Conservation (phyloP, 441 rosid species). For the Flueggea neowawraea region DNA sequence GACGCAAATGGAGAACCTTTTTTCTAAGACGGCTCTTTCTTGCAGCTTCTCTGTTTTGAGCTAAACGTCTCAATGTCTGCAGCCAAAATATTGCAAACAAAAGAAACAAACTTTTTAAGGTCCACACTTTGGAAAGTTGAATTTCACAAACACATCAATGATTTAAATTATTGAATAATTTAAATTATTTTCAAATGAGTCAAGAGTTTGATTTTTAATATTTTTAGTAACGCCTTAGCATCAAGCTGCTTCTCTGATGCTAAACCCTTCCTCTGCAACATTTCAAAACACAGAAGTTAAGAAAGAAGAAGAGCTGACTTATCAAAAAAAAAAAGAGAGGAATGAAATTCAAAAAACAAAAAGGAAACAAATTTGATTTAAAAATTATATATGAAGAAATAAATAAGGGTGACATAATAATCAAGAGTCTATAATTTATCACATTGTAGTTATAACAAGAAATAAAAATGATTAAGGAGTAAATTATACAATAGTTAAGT, state of each 20-base stretch:
- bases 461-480: no score
- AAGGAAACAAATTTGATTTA: no score
- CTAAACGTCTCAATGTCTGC: constrained; percentile 96
- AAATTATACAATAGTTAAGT: no score
- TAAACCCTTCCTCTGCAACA: constrained; percentile 81
- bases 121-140: background rate
- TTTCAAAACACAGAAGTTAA: constrained; percentile 12
- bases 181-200: no score
- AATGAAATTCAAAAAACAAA: background rate
- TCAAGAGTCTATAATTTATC: no score
- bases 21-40: constrained; percentile 95
- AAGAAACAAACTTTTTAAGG: background rate
- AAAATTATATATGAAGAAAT: no score
- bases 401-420: no score
- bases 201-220: background rate
- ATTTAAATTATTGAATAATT: no score
- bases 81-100: constrained; percentile 6
- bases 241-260: constrained; percentile 84
- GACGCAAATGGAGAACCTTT: constrained; percentile 45
- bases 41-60: constrained; percentile 99
- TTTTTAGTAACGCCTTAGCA: constrained; percentile 60
- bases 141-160: background rate
- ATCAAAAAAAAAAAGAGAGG: background rate
- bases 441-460: no score
- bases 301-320: background rate